These are phyloP conservation scores for Xylaria sp. DNA, from an alignment of 2,329 filamentous ascomycete species.

Conservation along the genomic window DNA sequence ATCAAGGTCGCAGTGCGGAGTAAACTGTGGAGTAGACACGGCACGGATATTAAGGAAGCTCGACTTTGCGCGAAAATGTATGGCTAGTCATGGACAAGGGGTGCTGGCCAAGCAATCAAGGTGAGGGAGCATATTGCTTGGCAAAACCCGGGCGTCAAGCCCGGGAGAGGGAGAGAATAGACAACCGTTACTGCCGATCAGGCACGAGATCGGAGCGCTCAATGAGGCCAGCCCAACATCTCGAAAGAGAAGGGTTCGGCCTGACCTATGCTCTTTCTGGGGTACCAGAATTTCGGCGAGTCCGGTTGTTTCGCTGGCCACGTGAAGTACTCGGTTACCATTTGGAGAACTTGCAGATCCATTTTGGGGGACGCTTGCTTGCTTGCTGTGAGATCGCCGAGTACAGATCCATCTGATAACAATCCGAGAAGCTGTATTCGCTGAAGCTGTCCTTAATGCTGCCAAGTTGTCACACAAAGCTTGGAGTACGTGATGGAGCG, in stretches of 20 bases:
- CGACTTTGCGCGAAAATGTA: constrained; percentile 16
- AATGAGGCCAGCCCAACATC: constrained; percentile 16
- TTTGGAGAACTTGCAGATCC: constrained; percentile 35
- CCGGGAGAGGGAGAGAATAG: constrained; percentile 30
- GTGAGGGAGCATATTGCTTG: constrained; percentile 23
- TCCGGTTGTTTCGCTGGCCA: constrained; percentile 27
- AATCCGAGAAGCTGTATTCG: neutral
- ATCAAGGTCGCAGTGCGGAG: constrained; percentile 37
- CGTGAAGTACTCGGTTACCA: constrained; percentile 30
- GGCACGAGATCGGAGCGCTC: constrained; percentile 32
- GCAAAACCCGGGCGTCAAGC: constrained; percentile 22
- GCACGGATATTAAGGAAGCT: constrained; percentile 36
- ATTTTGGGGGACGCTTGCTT: constrained; percentile 9
- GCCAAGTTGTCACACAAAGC: constrained; percentile 11
- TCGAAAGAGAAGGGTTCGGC: constrained; percentile 9
- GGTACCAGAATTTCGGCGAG: constrained; percentile 3
- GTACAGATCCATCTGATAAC: constrained; percentile 23
- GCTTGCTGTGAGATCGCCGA: constrained; percentile 20
- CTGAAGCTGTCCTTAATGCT: neutral
- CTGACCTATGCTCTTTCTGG: constrained; percentile 8
- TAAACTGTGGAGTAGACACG: constrained; percentile 38
- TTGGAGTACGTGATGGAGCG: neutral
- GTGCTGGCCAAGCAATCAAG: constrained; percentile 16
- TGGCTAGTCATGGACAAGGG: constrained; percentile 18
- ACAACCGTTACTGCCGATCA: constrained; percentile 37